Percentiles rank a stretch among this genome's conserved stretches.
Evolutionary conservation across 192 early-diverging fungal genomes (phyloP).

Genomic region (Piromyces sp.): DNA sequence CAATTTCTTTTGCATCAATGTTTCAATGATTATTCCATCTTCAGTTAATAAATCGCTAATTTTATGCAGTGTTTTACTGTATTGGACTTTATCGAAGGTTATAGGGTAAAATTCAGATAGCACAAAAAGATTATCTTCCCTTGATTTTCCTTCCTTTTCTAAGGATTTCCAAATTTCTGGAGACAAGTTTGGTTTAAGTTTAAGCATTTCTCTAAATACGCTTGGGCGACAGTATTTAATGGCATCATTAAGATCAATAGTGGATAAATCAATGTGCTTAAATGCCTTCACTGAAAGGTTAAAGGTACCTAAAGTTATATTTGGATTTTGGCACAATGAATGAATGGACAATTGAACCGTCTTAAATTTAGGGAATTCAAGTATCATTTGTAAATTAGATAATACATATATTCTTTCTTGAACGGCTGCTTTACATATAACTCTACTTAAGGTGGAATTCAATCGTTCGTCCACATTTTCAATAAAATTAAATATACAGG

Average conservation of each 20-base stretch:
- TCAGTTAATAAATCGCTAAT: neutral
- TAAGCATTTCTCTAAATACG: neutral
- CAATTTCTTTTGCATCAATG: neutral
- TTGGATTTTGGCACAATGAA: neutral
- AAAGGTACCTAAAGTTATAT: neutral
- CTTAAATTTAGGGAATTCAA: neutral
- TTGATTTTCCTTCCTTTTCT: neutral
- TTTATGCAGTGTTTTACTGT: neutral
- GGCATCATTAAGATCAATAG: neutral
- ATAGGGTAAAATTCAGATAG: neutral
- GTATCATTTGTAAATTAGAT: neutral
- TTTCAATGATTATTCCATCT: neutral
- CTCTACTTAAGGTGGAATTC: neutral
- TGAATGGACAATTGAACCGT: neutral
- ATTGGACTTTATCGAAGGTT: no score
- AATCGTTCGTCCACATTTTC: neutral
- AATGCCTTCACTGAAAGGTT: neutral
- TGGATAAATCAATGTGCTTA: neutral
- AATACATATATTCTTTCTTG: neutral
- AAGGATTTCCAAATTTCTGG: neutral
- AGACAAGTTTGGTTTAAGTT: neutral
- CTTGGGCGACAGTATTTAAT: neutral
- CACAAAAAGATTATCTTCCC: neutral
- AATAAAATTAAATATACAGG: neutral
- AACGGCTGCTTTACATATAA: neutral